These are phyloP conservation scores for Fusarium phyllophilum DNA, from an alignment of 2,329 filamentous ascomycete genomes.

Conservation along the genomic window DNA sequence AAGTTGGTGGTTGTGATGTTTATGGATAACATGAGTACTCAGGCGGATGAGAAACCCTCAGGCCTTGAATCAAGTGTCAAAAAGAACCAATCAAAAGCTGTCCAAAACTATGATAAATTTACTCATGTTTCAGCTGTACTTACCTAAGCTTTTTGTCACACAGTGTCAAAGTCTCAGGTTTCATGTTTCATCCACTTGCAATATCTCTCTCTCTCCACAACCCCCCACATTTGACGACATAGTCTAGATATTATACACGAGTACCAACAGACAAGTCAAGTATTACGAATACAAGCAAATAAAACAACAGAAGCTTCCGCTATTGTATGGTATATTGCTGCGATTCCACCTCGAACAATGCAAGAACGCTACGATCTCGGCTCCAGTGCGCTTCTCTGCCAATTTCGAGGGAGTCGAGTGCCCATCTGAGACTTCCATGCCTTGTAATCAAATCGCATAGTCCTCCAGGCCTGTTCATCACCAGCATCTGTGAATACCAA, in stretches of 20 bases:
- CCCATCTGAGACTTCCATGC: neutral
- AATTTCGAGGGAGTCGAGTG: neutral
- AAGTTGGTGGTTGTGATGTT: neutral
- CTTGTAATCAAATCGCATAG: neutral
- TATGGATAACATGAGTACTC: neutral
- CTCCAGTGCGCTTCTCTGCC: neutral
- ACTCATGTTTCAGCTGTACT: neutral
- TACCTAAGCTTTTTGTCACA: neutral
- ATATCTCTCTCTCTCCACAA: neutral
- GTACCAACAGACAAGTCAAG: neutral
- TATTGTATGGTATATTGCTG: neutral
- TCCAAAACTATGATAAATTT: accelerated
- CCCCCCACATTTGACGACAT: neutral
- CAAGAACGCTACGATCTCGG: neutral
- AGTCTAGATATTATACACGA: neutral
- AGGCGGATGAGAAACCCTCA: neutral
- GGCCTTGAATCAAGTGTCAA: neutral
- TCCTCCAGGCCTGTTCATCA: neutral
- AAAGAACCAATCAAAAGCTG: neutral
- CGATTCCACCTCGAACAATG: neutral
- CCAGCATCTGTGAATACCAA: neutral
- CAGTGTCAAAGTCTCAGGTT: neutral
- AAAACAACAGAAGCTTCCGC: neutral
- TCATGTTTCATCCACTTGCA: neutral
- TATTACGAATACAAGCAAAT: neutral